Conservation (phyloP, 371 early-diverging fungal species). For the Mortierella sp. region DNA sequence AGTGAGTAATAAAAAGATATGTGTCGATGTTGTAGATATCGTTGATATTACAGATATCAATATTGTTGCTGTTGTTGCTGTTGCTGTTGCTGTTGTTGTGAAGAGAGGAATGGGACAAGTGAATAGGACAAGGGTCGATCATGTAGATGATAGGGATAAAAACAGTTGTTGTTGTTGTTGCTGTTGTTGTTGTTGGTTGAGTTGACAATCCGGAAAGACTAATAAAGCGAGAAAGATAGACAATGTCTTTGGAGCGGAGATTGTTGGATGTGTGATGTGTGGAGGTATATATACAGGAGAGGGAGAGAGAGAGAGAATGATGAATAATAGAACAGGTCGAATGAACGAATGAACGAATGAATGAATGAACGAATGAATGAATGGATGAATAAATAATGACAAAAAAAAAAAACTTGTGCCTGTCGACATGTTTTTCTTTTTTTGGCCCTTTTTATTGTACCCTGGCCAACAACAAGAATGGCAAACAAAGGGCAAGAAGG, state of each 20-base stretch:
- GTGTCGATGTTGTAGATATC: too few species aligned
- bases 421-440: not conserved
- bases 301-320: too few species aligned
- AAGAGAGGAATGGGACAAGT: not conserved
- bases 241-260: not conserved
- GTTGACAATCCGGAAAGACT: not conserved
- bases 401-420: not conserved
- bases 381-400: not conserved
- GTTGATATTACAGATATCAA: too few species aligned
- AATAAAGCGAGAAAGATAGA: not conserved
- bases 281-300: not conserved
- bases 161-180: not conserved
- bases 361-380: not conserved
- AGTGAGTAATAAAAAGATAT: not conserved
- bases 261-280: not conserved
- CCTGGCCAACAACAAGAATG: too few species aligned
- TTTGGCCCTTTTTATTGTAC: too few species aligned
- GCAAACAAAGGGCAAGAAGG: too few species aligned
- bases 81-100: not conserved
- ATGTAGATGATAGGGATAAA: not conserved
- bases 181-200: not conserved
- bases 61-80: not conserved
- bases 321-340: too few species aligned
- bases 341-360: not conserved
- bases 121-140: not conserved